phyloP scores from a whole-genome alignment of 768 basidiomycete genomes.

The Russula griseocarnosa region DNA sequence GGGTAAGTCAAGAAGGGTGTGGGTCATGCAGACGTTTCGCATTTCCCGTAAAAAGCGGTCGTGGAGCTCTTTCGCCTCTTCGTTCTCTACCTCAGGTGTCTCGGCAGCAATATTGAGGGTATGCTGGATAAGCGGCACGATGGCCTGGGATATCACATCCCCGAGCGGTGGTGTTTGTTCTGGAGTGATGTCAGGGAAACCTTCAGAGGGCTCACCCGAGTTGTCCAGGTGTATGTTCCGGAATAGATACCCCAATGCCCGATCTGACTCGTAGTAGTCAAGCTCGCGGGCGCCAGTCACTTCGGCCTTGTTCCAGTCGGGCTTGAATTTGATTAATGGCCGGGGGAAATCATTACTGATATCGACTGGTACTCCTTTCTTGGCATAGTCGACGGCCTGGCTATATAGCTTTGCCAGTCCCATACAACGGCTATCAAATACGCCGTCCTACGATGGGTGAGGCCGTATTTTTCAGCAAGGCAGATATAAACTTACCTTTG shows the following conservation, averaged over 20 bases:
- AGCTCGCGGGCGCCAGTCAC: conserved; percentile 44
- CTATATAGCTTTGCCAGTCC: conserved; percentile 58
- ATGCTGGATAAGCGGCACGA: conserved; percentile 17
- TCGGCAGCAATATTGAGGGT: conserved; percentile 36
- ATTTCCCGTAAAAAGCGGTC: conserved; percentile 59
- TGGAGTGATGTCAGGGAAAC: neutral
- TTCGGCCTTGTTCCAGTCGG: conserved; percentile 64
- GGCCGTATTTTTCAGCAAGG: neutral
- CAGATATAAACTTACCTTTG: conserved; percentile 42
- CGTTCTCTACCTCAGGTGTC: conserved; percentile 35
- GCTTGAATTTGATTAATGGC: conserved; percentile 60
- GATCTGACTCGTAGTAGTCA: conserved; percentile 67
- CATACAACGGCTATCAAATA: conserved; percentile 53
- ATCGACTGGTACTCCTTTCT: conserved; percentile 65
- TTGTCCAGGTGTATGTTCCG: conserved; percentile 53
- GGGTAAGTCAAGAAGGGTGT: conserved; percentile 55
- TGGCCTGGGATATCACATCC: conserved; percentile 16
- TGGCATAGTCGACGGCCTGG: conserved; percentile 76
- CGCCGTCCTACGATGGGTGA: conserved; percentile 48
- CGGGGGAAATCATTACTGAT: conserved; percentile 46
- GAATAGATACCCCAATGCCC: conserved; percentile 69
- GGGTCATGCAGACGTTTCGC: conserved; percentile 62
- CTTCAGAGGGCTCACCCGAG: conserved; percentile 31
- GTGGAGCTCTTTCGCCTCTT: conserved; percentile 37
- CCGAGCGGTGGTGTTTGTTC: neutral